phyloP scores from a whole-genome alignment of 345 rosid species.

The Eucalyptus leucophloia region DNA sequence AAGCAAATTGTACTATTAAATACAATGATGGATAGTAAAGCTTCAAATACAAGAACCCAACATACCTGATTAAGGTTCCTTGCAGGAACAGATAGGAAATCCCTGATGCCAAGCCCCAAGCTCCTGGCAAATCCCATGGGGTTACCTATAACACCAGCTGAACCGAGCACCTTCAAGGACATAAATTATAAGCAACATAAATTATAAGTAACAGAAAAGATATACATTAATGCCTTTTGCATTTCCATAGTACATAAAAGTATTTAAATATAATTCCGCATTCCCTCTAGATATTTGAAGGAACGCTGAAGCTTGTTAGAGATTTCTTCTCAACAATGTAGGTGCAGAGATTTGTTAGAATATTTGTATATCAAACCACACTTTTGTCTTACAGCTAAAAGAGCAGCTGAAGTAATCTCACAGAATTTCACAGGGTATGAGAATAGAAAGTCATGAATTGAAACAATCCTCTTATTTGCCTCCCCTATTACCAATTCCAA shows the following conservation, averaged over 20 bases:
- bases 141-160: constrained; percentile 98
- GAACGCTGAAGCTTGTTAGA: not conserved
- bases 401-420: not conserved
- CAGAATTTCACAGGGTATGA: not conserved
- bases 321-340: not conserved
- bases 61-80: constrained; percentile 62
- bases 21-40: not conserved
- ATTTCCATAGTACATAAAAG: not conserved
- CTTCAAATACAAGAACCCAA: not conserved
- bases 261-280: not conserved
- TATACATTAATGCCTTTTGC: not conserved
- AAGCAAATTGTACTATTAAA: not conserved
- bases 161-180: constrained; percentile 66
- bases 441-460: not conserved
- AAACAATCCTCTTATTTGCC: not conserved
- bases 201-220: not conserved
- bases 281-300: not conserved
- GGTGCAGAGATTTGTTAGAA: not conserved
- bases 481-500: not conserved
- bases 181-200: not conserved
- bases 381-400: not conserved
- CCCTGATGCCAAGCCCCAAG: constrained; percentile 77
- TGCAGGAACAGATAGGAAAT: constrained; percentile 85
- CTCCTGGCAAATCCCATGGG: constrained; percentile 96
- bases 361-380: not conserved